Percentiles rank a stretch among this genome's conserved stretches.
Conservation (phyloP, 1,284 basidiomycete genomes). For the Sanghuangporus sanghuang region DNA sequence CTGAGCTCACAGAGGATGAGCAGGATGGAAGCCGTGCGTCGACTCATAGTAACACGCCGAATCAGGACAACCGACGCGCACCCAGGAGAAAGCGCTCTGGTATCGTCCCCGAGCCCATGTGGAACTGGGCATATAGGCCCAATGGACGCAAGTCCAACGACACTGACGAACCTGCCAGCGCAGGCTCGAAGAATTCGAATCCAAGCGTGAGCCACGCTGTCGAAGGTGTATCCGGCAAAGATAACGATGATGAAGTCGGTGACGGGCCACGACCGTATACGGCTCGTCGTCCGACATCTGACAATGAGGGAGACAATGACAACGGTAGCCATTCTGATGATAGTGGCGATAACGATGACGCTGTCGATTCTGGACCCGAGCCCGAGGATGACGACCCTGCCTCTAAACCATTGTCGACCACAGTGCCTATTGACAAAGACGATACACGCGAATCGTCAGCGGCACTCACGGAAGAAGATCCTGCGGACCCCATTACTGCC, state of each 20-base stretch:
- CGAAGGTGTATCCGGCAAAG: slow-evolving; percentile 26
- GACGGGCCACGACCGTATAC: neutral
- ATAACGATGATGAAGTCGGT: slow-evolving; percentile 18
- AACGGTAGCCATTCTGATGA: neutral
- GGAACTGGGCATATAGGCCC: slow-evolving; percentile 66
- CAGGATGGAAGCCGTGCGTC: slow-evolving; percentile 27
- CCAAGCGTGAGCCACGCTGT: slow-evolving; percentile 45
- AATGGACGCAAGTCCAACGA: slow-evolving; percentile 17
- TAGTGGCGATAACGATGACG: slow-evolving; percentile 9
- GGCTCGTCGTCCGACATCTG: neutral
- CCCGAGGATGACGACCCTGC: slow-evolving; percentile 22
- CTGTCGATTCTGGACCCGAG: slow-evolving; percentile 13
- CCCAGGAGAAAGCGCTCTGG: slow-evolving; percentile 56
- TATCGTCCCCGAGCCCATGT: slow-evolving; percentile 69
- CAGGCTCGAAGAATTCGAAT: slow-evolving; percentile 46
- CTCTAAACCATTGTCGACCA: neutral
- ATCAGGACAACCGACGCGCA: slow-evolving; percentile 24
- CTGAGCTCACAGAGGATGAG: slow-evolving; percentile 77
- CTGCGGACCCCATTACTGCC: neutral
- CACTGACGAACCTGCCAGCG: slow-evolving; percentile 24
- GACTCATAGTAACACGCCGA: slow-evolving; percentile 5
- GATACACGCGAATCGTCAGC: slow-evolving; percentile 17
- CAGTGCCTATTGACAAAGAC: neutral
- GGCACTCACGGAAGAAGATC: slow-evolving; percentile 27
- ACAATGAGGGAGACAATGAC: slow-evolving; percentile 7